Base-by-base conservation (phyloP, 2,329 filamentous ascomycete species). In the Stachybotrys chartarum region DNA sequence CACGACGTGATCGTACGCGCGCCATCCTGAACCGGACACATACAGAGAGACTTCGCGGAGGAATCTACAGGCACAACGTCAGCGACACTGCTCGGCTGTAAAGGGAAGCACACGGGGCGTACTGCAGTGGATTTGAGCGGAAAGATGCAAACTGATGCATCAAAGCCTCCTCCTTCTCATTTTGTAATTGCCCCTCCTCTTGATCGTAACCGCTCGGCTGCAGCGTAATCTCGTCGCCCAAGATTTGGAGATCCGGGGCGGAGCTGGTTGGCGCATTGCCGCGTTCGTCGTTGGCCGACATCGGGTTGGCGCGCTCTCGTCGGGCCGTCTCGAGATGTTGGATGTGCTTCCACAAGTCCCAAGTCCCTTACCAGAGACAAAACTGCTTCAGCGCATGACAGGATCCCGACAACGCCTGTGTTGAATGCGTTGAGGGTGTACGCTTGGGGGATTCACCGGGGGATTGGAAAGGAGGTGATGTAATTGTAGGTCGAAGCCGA, bases 1-100 rank as follows among this genome's bases (percentile, higher is more conserved):
- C 63, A 97, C 87, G 59, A 92, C 82, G 59, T 88, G 78, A 67
- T 97, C 91, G 75, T 99, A 99, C 57, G 90, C 90, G 58, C 94
- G 89, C 94, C 94, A 99, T 69, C 92, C 93, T 52, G 89, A 88
- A 54, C 94, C 94, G 12, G 91, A 93, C 60, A 97, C 88, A 72
- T 97, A 92, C 39, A 96, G 80, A 50, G 90, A 94, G 39, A 99
- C 87, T 76, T 99, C 94, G 62, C 91, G 90, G 32, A 97, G 83
- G 70, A 97, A 97, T 60, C 91, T 87, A 24, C 24, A 24, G 75
- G 7, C 53, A 24, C n/a, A 48, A 42, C 30, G 45, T 18, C 32
- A 17, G 17, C 30, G 8, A 30, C 24, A 30, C 39, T 35, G 35
- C 35, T 16, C 16, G 18, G 45, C 4, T 50, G 14, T 18, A 24